Conservation (phyloP, 495 filamentous ascomycete genomes). For the Lasiosphaeria hispida region DNA sequence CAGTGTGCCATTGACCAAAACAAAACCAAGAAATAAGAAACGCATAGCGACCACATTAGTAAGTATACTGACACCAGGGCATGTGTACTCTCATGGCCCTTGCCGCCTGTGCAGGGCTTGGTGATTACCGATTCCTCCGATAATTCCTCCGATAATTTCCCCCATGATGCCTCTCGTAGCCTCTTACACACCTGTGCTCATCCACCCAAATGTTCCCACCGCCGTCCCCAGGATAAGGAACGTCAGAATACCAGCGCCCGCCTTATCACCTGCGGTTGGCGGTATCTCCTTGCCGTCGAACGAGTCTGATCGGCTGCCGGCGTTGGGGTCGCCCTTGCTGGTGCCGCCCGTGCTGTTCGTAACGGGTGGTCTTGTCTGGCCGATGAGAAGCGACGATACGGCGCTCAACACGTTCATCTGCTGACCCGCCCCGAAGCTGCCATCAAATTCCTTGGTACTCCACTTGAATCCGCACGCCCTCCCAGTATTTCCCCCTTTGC, state of each 20-base stretch:
- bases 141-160: not conserved
- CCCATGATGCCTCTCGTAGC: not conserved
- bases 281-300: conserved; percentile 19
- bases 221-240: conserved; percentile 39
- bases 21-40: no score
- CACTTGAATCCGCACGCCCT: conserved; percentile 71
- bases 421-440: conserved; percentile 59
- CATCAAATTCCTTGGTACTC: conserved; percentile 59
- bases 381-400: conserved; percentile 54
- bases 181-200: conserved; percentile 37
- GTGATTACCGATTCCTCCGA: no score
- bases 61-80: no score
- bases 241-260: conserved; percentile 65
- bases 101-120: no score
- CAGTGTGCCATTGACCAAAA: no score
- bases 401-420: conserved; percentile 68
- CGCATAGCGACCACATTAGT: no score
- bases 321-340: conserved; percentile 60
- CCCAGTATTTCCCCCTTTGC: conserved; percentile 56
- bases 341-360: conserved; percentile 62
- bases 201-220: conserved; percentile 46
- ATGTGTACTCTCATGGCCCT: no score
- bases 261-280: conserved; percentile 59
- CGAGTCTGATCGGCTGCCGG: conserved; percentile 43
- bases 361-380: conserved; percentile 43